Conservation (phyloP, 2,329 filamentous ascomycete genomes). For the Cordyceps farinosa region DNA sequence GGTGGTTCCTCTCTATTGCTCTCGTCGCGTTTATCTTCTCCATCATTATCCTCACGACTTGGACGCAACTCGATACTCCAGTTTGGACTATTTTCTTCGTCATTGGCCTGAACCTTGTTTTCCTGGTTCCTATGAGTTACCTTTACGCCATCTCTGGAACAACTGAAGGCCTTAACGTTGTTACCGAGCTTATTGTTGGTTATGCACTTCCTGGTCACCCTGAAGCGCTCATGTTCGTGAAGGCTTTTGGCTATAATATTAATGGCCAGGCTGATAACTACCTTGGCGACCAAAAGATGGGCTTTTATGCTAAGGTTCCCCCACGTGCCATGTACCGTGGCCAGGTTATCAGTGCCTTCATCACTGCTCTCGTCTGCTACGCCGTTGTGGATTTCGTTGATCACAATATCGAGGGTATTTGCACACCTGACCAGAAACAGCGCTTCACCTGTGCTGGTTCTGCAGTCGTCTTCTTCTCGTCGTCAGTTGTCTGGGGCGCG, state of each 20-base stretch:
- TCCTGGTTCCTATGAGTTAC: conserved; percentile 39
- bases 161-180: conserved; percentile 45
- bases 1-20: conserved; percentile 36
- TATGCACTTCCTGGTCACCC: conserved; percentile 33
- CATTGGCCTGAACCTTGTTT: conserved; percentile 36
- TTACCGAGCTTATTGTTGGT: conserved; percentile 39
- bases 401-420: conserved; percentile 30
- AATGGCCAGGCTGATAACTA: conserved; percentile 41
- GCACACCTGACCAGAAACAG: conserved; percentile 32
- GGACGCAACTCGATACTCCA: conserved; percentile 28
- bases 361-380: conserved; percentile 38
- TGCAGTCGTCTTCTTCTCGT: conserved; percentile 32
- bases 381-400: conserved; percentile 37
- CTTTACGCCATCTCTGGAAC: conserved; percentile 41
- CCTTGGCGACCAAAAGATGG: conserved; percentile 34
- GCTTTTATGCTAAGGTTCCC: conserved; percentile 32
- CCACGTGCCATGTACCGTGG: conserved; percentile 34
- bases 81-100: conserved; percentile 31
- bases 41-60: conserved; percentile 30
- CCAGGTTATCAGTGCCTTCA: conserved; percentile 42
- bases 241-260: conserved; percentile 39
- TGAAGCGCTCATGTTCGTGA: conserved; percentile 56
- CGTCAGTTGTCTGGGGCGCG: conserved; percentile 31
- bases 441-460: conserved; percentile 28
- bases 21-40: conserved; percentile 31